Evolutionary conservation across 2,329 filamentous ascomycete species (phyloP), one percentile per base, ranked within the genome.

Genomic region (Elsinoe perseae): DNA sequence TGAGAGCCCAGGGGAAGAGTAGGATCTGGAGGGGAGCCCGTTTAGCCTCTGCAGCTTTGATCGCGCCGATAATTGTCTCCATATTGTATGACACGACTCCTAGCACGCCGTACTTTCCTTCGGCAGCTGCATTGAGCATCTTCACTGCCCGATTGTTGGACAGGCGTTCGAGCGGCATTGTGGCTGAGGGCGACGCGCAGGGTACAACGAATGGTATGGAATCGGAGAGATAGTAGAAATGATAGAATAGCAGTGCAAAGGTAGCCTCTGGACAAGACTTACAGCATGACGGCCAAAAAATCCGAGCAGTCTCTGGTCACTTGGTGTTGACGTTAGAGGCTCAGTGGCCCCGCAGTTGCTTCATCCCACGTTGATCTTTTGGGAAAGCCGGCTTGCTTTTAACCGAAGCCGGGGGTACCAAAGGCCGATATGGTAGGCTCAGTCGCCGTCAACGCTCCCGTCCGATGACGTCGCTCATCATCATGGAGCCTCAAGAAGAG

Each of bases 1-100:
- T 73, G 54, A 87, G 77, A 0, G 85, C 84, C 85, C 85, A 88
- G 18, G 85, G 85, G 70, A 89, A 88, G 62, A 88, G 80, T 23
- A 86, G 81, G 63, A 88, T 81, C 75, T 88, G 86, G 58, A 83
- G 78, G 0, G 85, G 84, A 0, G 84, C 84, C 46, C 75, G 74
- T 59, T 84, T 84, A 23, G 78, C 77, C 70, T 87, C 84, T 58
- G 85, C 85, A 7, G 85, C 85, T 62, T 79, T 78, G 46, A 87
- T 81, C 2, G 81, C 83, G 1, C 83, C 84, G 23, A 87, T 73
- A 61, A 89, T 83, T 48, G 81, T 81, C 72, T 89, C 85, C 58
- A 87, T 73, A 65, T 88, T 70, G 61, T 68, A 68, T 12, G 64
- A 64, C 12, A 67, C 65, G 16, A 68, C 65, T 20, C 66, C 66